phyloP scores from a whole-genome alignment of 2,329 filamentous ascomycete species.

The Diaporthe nobilis region DNA sequence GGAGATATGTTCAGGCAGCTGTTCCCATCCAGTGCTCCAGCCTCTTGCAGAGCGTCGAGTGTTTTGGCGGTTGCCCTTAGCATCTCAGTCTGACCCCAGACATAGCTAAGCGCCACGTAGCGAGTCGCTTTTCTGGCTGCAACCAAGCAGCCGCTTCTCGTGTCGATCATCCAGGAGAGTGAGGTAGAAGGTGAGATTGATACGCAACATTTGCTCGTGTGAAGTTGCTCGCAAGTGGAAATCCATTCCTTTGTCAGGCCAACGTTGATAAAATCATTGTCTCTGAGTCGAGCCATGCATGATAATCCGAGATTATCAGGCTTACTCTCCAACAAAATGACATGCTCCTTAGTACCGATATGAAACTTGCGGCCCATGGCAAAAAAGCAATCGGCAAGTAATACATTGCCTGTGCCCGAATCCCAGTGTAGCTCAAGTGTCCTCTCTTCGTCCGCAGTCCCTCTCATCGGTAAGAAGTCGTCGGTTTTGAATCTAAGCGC shows the following conservation, averaged over 20 bases:
- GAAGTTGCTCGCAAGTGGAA: background rate
- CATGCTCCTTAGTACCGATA: too few relatives aligned
- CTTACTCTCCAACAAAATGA: background rate
- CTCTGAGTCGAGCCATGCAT: background rate
- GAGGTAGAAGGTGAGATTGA: background rate
- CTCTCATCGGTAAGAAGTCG: too few relatives aligned
- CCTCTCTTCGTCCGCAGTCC: too few relatives aligned
- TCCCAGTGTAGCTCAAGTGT: too few relatives aligned
- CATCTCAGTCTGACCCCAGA: background rate
- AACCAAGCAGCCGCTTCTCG: background rate
- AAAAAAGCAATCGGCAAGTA: background rate
- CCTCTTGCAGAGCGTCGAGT: background rate
- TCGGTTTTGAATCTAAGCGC: too few relatives aligned
- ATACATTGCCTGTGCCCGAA: background rate
- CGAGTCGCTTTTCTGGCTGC: background rate
- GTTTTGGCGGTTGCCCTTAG: background rate
- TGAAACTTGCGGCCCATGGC: too few relatives aligned
- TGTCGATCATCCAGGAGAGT: background rate
- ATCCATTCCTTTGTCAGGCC: background rate
- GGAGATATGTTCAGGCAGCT: background rate
- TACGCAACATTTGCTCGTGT: background rate
- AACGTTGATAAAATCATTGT: background rate
- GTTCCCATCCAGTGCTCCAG: background rate
- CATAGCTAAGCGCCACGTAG: constrained; percentile 7
- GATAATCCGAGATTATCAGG: background rate